These are phyloP conservation scores for cucumber (Cucumis sativus) DNA, from an alignment of 306 rosid species.

Conservation along the genomic window Cucumber_9930_V3 NC_026655.2:7745001-7745500, in stretches of 20 bases:
- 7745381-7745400: conserved; percentile 54
- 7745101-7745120: background rate
- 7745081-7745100: conserved; percentile 84
- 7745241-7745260: conserved; percentile 76
- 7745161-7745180: background rate
- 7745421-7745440: conserved; percentile 36
- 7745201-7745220: conserved; percentile 46
- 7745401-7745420: conserved; percentile 69
- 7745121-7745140: background rate
- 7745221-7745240: conserved; percentile 78
- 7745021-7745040: conserved; percentile 35
- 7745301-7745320: conserved; percentile 60
- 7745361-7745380: conserved; percentile 71
- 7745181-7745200: background rate
- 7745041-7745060: conserved; percentile 81
- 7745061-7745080: conserved; percentile 88
- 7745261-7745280: conserved; percentile 34
- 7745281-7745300: conserved; percentile 38
- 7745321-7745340: conserved; percentile 57
- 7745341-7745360: conserved; percentile 62
- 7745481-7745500: conserved; percentile 72
- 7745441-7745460: conserved; percentile 13
- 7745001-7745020: conserved; percentile 66
- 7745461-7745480: conserved; percentile 9
- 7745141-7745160: background rate